Evolutionary conservation across 768 basidiomycete species (phyloP), one percentile per base, ranked within the genome.

Genomic region (Agaricus blazei): DNA sequence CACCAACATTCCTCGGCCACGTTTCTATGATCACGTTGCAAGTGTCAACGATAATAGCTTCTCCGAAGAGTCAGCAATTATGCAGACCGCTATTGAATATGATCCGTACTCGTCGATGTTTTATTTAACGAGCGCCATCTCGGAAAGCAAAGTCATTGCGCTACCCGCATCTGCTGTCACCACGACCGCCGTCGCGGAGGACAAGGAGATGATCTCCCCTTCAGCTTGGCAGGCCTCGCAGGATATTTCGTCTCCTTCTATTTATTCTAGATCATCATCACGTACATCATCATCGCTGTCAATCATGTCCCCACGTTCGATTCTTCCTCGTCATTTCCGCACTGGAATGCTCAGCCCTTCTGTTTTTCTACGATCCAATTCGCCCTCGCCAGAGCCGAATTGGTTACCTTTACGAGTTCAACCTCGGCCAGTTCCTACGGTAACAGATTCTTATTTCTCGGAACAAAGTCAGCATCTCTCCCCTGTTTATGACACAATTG

Each of bases 71-170:
- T 83, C 84, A 31, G 85, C 85, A 27, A 74, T 76, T 60, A 87
- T 89, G 86, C 86, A 85, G 56, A 89, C 87, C 19, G 87, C 87
- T 38, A 80, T 87, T 47, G 87, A 88, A 67, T 78, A 80, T 53
- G 83, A 80, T 52, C 75, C 78, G 11, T 83, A 81, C 61, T 76
- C 79, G 15, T 82, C 82, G 1, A 78, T 80, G 52, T 83, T 79
- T 60, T 83, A 78, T 61, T 68, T 82, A 52, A 71, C 72, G 52
- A 78, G 75, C 37, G 72, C 78, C 2, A 65, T 71, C 37, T 74
- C 75, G 63, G 64, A 62, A 26, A 74, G 72, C 52, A 68, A 72
- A 54, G 58, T 75, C 31, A 65, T 72, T 48, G 63, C 64, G 44
- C 68, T 74, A 59, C 74, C 69, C 62, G 57, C 67, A 24, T 70